A percentile compares a stretch with the other conserved stretches of the same genome.
phyloP scores from a whole-genome alignment of 2,329 filamentous ascomycete genomes.

The Colletotrichum sp. region DNA sequence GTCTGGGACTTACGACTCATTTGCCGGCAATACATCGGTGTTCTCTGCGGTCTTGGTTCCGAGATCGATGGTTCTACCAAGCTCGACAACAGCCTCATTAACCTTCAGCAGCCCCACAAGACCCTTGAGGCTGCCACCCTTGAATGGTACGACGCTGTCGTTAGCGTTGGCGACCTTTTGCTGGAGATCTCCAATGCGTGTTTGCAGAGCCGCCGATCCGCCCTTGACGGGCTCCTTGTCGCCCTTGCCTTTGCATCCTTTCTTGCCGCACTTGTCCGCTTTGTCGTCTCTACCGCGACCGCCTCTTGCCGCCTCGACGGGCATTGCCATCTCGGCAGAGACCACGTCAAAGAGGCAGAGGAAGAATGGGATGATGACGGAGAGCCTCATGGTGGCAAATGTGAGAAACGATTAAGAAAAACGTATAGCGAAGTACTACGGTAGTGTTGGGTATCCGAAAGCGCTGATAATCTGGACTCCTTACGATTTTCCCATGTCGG shows the following conservation, averaged over 20 bases:
- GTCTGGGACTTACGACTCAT: background rate
- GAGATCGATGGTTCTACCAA: background rate
- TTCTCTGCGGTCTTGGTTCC: background rate
- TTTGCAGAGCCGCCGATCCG: background rate
- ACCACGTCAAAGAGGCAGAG: background rate
- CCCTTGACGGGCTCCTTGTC: background rate
- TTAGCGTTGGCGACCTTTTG: background rate
- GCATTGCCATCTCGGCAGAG: background rate
- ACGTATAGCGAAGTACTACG: background rate
- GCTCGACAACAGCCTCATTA: slow-evolving; percentile 3
- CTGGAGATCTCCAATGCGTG: background rate
- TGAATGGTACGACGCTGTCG: slow-evolving; percentile 1
- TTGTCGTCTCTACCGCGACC: background rate
- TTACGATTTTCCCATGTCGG: background rate
- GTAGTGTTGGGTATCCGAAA: background rate
- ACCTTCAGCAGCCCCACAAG: slow-evolving; percentile 12
- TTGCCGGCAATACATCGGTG: background rate
- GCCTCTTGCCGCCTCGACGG: background rate
- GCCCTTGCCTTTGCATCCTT: slow-evolving; percentile 2
- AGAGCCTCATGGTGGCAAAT: background rate
- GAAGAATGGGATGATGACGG: background rate
- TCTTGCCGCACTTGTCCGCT: background rate
- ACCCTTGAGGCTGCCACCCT: background rate
- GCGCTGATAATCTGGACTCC: background rate
- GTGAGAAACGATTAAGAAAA: background rate